These are phyloP conservation scores for Lepraria neglecta DNA, from an alignment of 495 filamentous ascomycete species.

Conservation along the genomic window DNA sequence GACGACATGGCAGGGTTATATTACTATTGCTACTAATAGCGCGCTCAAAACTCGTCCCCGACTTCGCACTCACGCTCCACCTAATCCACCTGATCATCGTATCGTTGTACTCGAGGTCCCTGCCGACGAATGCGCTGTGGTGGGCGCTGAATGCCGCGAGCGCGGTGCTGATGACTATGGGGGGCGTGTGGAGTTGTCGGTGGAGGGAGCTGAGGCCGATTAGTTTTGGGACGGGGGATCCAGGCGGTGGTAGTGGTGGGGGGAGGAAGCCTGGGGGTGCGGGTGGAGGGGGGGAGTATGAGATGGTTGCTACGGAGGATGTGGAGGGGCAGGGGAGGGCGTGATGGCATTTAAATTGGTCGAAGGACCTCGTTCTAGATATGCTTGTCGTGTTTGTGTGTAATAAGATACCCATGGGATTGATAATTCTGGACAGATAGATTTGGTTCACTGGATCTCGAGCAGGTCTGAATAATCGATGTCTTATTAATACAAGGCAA, in stretches of 20 bases:
- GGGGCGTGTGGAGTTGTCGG: slow-evolving; percentile 85
- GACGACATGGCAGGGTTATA: slow-evolving; percentile 18
- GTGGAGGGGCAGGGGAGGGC: slow-evolving; percentile 19
- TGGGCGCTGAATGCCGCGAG: slow-evolving; percentile 73
- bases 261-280: slow-evolving; percentile 24
- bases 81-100: slow-evolving; percentile 30
- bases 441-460: background rate
- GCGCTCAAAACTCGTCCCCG: slow-evolving; percentile 43
- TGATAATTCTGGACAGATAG: background rate
- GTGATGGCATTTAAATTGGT: background rate
- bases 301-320: slow-evolving; percentile 67
- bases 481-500: slow-evolving; percentile 1
- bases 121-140: slow-evolving; percentile 77
- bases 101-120: slow-evolving; percentile 60
- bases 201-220: slow-evolving; percentile 87
- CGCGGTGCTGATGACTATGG: slow-evolving; percentile 58
- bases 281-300: slow-evolving; percentile 65
- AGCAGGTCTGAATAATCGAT: background rate
- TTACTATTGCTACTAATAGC: slow-evolving; percentile 23
- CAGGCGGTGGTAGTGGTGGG: background rate
- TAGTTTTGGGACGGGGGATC: slow-evolving; percentile 62
- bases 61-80: slow-evolving; percentile 73
- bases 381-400: background rate
- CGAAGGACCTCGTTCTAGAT: background rate
- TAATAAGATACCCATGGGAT: background rate